Percentiles rank a stretch among this genome's conserved stretches.
These are phyloP conservation scores for Ogataea naganishii DNA, from an alignment of 805 yeast species.

Conservation along the genomic window DNA sequence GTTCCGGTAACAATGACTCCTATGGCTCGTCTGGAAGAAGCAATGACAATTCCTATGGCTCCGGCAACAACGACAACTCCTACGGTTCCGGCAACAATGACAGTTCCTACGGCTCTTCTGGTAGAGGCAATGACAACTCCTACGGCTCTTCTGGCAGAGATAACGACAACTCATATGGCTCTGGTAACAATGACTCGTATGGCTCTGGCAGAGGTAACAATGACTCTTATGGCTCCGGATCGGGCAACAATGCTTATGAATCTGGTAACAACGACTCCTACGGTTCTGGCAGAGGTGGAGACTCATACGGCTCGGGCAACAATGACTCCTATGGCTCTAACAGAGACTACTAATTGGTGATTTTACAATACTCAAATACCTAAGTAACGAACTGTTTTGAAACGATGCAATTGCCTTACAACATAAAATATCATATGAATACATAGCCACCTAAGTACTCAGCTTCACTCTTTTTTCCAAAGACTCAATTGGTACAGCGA, in stretches of 20 bases:
- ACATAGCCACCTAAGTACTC: no score
- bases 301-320: constrained; percentile 17
- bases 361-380: no score
- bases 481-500: no score
- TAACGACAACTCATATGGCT: constrained; percentile 7
- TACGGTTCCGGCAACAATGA: constrained; percentile 20
- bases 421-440: no score
- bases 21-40: constrained; percentile 15
- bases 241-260: no score
- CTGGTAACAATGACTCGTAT: constrained; percentile 11
- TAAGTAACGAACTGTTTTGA: no score
- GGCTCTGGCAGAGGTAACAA: constrained; percentile 6
- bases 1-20: constrained; percentile 14
- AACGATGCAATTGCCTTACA: no score
- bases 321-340: constrained; percentile 12
- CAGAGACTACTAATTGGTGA: constrained; percentile 15
- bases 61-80: constrained; percentile 13
- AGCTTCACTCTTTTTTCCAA: no score
- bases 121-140: constrained; percentile 13
- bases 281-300: constrained; percentile 19
- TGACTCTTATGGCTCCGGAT: constrained; percentile 23
- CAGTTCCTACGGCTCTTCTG: constrained; percentile 20
- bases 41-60: constrained; percentile 15
- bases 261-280: constrained; percentile 25
- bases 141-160: constrained; percentile 11